Evolutionary conservation across 2,329 filamentous ascomycete species (phyloP).

Genomic region (Fusarium verticillioides): DNA sequence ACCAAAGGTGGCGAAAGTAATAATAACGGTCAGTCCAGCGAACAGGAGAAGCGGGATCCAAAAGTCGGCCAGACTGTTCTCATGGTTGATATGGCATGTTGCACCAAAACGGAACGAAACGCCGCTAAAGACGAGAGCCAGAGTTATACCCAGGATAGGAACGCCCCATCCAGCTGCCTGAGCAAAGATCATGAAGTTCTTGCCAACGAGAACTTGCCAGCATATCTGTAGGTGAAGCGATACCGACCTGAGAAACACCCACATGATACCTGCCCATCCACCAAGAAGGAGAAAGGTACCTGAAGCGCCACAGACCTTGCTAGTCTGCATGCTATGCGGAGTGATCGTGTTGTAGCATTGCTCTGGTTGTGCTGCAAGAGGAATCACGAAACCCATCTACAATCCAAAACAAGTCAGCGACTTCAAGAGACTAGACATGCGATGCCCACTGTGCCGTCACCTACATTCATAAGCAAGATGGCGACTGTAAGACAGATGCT

Average conservation of each 20-base stretch:
- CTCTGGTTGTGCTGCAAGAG: conserved; percentile 79
- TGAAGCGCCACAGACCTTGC: conserved; percentile 84
- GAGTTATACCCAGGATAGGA: conserved; percentile 77
- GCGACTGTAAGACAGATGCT: conserved; percentile 86
- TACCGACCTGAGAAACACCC: conserved; percentile 89
- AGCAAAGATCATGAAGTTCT: conserved; percentile 88
- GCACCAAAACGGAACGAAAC: conserved; percentile 94
- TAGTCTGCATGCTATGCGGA: conserved; percentile 89
- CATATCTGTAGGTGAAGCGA: conserved; percentile 97
- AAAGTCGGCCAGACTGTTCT: conserved; percentile 82
- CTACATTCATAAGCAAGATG: conserved; percentile 81
- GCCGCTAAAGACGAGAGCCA: conserved; percentile 85
- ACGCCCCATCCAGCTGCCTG: conserved; percentile 86
- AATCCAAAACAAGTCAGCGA: conserved; percentile 32
- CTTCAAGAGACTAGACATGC: not conserved
- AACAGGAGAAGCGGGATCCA: conserved; percentile 91
- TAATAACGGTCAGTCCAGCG: conserved; percentile 77
- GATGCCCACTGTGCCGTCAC: conserved; percentile 45
- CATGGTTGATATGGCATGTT: conserved; percentile 94
- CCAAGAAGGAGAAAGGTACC: conserved; percentile 88
- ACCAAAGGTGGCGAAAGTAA: conserved; percentile 85
- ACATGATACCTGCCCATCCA: conserved; percentile 85
- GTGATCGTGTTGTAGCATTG: conserved; percentile 93
- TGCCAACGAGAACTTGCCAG: conserved; percentile 92
- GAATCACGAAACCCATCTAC: conserved; percentile 90